Base-by-base conservation (phyloP, 441 rosid genomes). In the Pelargonium cotyledonis region DNA sequence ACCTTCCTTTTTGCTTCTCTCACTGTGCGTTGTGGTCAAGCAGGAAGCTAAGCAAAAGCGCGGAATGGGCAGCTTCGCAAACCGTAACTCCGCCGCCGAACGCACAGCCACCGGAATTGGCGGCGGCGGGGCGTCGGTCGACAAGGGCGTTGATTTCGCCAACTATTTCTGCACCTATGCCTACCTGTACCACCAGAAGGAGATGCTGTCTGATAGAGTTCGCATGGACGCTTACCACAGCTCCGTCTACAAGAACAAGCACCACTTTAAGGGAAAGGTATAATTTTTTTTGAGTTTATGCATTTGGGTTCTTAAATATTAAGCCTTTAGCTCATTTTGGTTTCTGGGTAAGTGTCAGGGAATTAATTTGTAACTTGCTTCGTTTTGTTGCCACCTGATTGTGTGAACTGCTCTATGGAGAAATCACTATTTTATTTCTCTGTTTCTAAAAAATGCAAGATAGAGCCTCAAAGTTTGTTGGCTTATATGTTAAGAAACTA, bases 211-310 rank as follows among this genome's bases (percentile, higher is more conserved):
- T 60, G 99, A 94, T 74, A 87, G 94, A 72, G 96, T 94, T 41
- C 97, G 99, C 78, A 94, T 94, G 99, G 96, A 94, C 80, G 96
- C 99, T 21, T 94, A 94, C 77, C 88, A 41, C 82, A 81, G 81
- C 72, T 75, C 99, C 69, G 80, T 94, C 73, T 88, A 87, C 74
- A 70, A 81, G 72, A 94, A 94, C 86, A 87, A 83, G 38, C 86
- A 80, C 76, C 97, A 94, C 57, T 94, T 94, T 73, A 68, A 46
- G 46, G 99, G 97, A 64, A 94, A 89, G 86, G 98, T 89, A 75
- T 49, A n/a, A 3, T 0, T 18, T 26, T 1, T 16, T 8, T 38
- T 16, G n/a, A 2, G 5, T 18, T 40, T 0, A n/a, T 43, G 31
- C 29, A 60, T 60, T 18, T 60, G 35, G 29, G 35, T 60, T 18